Conservation (phyloP, 768 basidiomycete species). For the Mycena sanguinolenta region DNA sequence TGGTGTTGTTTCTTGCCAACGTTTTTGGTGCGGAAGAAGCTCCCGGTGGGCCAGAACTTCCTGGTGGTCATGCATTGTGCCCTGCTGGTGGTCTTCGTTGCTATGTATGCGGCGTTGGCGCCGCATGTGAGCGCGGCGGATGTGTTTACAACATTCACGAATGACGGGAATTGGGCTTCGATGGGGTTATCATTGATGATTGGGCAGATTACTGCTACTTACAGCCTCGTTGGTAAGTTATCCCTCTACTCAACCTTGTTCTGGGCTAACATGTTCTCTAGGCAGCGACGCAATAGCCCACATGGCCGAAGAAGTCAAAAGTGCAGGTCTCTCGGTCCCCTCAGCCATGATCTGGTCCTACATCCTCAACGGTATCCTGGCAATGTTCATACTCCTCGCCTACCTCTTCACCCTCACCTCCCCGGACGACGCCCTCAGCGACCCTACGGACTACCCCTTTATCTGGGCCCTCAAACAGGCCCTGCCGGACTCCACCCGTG, state of each 20-base stretch:
- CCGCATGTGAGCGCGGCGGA: conserved; percentile 28
- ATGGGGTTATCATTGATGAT: conserved; percentile 29
- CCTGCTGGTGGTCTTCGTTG: conserved; percentile 30
- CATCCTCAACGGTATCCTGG: conserved; percentile 29
- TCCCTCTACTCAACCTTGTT: conserved; percentile 24
- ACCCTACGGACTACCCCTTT: conserved; percentile 27
- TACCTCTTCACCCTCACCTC: conserved; percentile 30
- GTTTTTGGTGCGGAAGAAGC: conserved; percentile 31
- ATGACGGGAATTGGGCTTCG: conserved; percentile 29
- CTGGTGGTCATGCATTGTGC: conserved; percentile 29
- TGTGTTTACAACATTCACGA: conserved; percentile 30
- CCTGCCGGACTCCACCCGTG: conserved; percentile 26
- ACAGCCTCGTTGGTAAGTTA: conserved; percentile 29
- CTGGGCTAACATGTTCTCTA: conserved; percentile 25
- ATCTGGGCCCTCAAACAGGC: conserved; percentile 30
- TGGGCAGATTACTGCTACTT: conserved; percentile 30
- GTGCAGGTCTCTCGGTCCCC: conserved; percentile 29
- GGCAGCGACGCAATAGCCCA: conserved; percentile 30
- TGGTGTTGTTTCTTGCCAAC: conserved; percentile 28
- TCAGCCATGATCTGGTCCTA: conserved; percentile 31
- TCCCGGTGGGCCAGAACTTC: conserved; percentile 29
- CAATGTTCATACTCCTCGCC: conserved; percentile 28
- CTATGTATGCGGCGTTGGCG: conserved; percentile 27
- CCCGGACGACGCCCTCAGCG: conserved; percentile 30
- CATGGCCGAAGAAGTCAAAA: conserved; percentile 29